Percentiles rank a stretch among this genome's conserved stretches.
phyloP scores from a whole-genome alignment of 805 yeast genomes.

The Lipomyces orientalis region DNA sequence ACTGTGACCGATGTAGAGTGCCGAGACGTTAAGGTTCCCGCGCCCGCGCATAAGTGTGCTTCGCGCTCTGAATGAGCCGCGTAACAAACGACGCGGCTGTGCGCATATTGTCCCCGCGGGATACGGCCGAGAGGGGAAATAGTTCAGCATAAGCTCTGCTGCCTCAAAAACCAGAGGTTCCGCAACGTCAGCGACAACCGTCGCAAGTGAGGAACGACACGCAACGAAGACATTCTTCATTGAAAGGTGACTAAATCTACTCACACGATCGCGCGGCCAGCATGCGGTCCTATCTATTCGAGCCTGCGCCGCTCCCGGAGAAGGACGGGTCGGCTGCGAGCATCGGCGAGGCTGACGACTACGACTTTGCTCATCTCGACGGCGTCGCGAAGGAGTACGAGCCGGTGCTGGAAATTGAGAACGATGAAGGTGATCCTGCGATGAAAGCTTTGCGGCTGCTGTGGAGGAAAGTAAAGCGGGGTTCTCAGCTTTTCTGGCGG shows the following conservation, averaged over 20 bases:
- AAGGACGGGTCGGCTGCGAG: constrained; percentile 21
- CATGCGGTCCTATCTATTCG: constrained; percentile 35
- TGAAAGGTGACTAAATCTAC: not conserved
- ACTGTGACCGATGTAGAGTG: too few species aligned
- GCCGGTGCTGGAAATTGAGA: constrained; percentile 21
- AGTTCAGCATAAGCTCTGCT: too few species aligned
- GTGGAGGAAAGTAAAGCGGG: constrained; percentile 6
- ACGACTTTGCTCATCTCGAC: constrained; percentile 33
- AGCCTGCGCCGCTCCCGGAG: constrained; percentile 30
- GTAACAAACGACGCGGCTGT: not conserved
- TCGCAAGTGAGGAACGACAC: too few species aligned
- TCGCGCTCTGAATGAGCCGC: not conserved
- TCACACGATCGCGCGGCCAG: not conserved
- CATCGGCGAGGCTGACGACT: constrained; percentile 35
- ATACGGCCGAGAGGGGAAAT: not conserved
- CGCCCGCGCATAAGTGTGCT: not conserved
- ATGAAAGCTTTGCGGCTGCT: constrained; percentile 6
- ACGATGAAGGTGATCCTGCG: constrained; percentile 15
- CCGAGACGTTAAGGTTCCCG: not conserved
- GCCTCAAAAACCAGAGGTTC: too few species aligned
- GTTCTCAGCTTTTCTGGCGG: constrained; percentile 10
- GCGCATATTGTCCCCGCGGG: not conserved
- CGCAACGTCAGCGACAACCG: too few species aligned
- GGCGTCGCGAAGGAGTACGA: constrained; percentile 37
- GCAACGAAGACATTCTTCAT: too few species aligned